Base-by-base conservation (phyloP, 257 asterid species). In the Vinca minor region DNA sequence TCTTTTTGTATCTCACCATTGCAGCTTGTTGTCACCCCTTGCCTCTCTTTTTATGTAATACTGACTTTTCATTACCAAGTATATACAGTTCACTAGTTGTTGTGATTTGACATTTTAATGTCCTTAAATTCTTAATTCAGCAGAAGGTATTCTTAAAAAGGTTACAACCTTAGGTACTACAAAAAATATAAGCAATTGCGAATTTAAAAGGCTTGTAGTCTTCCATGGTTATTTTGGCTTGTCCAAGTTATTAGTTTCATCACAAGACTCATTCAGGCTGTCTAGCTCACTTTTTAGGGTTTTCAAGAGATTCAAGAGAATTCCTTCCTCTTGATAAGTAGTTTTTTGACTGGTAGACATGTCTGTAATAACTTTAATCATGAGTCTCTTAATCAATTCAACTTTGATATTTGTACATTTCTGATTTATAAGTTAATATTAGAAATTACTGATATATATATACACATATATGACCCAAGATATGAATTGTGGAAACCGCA, bases 401-500 rank as follows among this genome's bases (percentile, higher is more conserved):
- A 53, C 59, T 53, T 28, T 46, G 34, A 1, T 53, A 41, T 13
- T 59, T n/a, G 31, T 60, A 2, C 63, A 34, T 45, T n/a, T 5
- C 21, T n/a, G 35, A 29, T 35, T 36, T 29, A 25, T 47, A 36
- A 41, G 36, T 25, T 54, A 42, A 1, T 57, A 25, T 53, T 20
- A 2, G 21, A 53, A 28, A 53, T 53, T 28, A 29, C 25, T 55
- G 41, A 55, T 31, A 13, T 29, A 17, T 28, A 31, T 10, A 55
- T n/a, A n/a, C 17, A 29, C 8, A 38, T 60, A 39, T 67, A 39
- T 67, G 61, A 38, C 53, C 49, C 77, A 29, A 92, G 95, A 69
- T 86, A 92, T 74, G 98, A 92, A 77, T 74, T 92, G 76, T 87
- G 98, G 97, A 92, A 92, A 78, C 98, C 98, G 59, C 74, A 87